Evolutionary conservation across 495 filamentous ascomycete species (phyloP).

Genomic region (Antarctomyces pellizariae): DNA sequence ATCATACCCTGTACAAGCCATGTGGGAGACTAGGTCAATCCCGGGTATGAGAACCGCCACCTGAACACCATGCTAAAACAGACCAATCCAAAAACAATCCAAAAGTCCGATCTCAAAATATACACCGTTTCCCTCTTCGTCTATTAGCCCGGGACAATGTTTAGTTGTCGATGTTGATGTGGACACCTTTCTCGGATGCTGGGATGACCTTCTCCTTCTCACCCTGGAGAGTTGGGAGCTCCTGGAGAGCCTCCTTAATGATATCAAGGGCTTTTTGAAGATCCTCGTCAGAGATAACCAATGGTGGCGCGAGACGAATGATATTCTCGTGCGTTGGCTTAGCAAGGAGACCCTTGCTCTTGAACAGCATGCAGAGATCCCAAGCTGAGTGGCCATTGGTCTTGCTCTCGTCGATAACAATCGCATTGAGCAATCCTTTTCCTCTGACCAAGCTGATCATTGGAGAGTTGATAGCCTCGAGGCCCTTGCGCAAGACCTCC

Average conservation of each 20-base stretch:
- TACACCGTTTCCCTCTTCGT: too few species aligned
- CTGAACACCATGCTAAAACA: too few species aligned
- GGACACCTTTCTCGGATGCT: slow-evolving; percentile 8
- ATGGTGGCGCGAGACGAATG: slow-evolving; percentile 75
- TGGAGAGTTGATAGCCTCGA: slow-evolving; percentile 43
- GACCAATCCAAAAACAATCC: too few species aligned
- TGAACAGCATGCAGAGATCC: slow-evolving; percentile 90
- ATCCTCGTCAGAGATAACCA: slow-evolving; percentile 70
- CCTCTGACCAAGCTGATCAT: slow-evolving; percentile 70
- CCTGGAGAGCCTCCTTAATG: slow-evolving; percentile 51
- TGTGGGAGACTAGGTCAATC: too few species aligned
- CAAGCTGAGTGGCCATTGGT: slow-evolving; percentile 75
- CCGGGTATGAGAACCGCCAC: too few species aligned
- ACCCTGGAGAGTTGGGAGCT: slow-evolving; percentile 21
- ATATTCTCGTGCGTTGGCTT: slow-evolving; percentile 98
- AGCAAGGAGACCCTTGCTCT: slow-evolving; percentile 87
- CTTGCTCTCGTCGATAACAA: slow-evolving; percentile 83
- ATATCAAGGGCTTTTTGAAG: slow-evolving; percentile 54
- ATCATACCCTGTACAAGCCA: too few species aligned
- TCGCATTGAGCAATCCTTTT: slow-evolving; percentile 87
- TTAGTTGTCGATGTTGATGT: slow-evolving; percentile 4
- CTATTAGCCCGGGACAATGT: too few species aligned
- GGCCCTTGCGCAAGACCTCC: slow-evolving; percentile 58
- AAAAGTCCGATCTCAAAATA: too few species aligned
- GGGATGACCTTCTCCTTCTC: slow-evolving; percentile 9